Evolutionary conservation across 2,329 filamentous ascomycete species (phyloP).

Genomic region (Penicillium thymicola): DNA sequence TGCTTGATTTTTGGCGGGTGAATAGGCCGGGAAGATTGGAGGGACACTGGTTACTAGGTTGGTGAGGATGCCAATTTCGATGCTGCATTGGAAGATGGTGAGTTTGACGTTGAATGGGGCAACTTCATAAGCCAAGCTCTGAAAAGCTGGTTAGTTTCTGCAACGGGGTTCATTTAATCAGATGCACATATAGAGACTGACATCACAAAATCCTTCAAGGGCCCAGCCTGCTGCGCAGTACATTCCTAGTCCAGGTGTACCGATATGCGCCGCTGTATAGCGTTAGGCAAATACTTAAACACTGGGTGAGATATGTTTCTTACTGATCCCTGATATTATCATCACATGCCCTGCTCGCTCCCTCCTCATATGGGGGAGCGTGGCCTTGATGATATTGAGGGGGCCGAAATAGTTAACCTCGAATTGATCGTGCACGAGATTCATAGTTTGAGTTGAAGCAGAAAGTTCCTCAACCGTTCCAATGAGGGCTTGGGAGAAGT

Average conservation of each 20-base stretch:
- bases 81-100: conserved; percentile 91
- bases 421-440: conserved; percentile 84
- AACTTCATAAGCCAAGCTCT: conserved; percentile 87
- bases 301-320: conserved; percentile 12
- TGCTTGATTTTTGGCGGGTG: conserved; percentile 67
- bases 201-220: conserved; percentile 92
- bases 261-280: conserved; percentile 70
- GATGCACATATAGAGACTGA: conserved; percentile 24
- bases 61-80: conserved; percentile 83
- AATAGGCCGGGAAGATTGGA: conserved; percentile 64
- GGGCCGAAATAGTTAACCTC: conserved; percentile 94
- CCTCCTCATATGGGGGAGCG: conserved; percentile 72
- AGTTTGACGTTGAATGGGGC: conserved; percentile 96
- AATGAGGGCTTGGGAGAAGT: conserved; percentile 62
- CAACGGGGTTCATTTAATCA: too few relatives aligned
- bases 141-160: conserved; percentile 10
- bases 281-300: conserved; percentile 15
- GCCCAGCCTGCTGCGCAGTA: conserved; percentile 94
- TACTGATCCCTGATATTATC: conserved; percentile 78
- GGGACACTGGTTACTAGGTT: conserved; percentile 84
- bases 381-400: conserved; percentile 90
- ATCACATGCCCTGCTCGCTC: conserved; percentile 87
- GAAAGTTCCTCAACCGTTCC: conserved; percentile 89
- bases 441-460: conserved; percentile 67
- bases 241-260: conserved; percentile 84